Evolutionary conservation across 441 rosid species (phyloP), one percentile per base, ranked within the genome.

Genomic region (Erodium texanum): DNA sequence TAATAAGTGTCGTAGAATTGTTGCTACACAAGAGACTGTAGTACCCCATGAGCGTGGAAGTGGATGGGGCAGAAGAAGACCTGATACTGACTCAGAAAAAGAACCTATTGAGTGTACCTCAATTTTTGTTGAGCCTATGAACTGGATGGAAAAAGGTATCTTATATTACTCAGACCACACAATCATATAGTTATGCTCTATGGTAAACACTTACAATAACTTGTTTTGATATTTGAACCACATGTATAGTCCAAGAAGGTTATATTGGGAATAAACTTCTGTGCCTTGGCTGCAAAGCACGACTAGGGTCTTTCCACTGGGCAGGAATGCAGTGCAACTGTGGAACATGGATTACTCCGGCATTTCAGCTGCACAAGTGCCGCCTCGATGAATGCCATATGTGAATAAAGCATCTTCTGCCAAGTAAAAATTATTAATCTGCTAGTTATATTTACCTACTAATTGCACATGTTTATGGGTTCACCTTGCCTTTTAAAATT

Each of bases 121-220:
- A 18, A 48, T 48, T 14, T 48, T 48, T 3, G 56, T 48, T 3
- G 56, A 48, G 16, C 56, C 56, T 19, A 48, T 48, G 56, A 48
- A 48, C n/a, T 48, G 56, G 56, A 48, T 48, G 56, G 56, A 48
- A 48, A 48, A 48, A 48, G 56, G 56, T 48, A 48, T 15, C 16
- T 4, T 48, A 14, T 48, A 14, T 48, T 2, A 15, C 56, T 14
- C 56, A 15, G 48, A 9, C 48, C 34, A 29, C 34, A 5, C 34
- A 7, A 41, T 12, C 14, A 41, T 41, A 48, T 48, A 4, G 6
- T 14, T 48, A n/a, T 48, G 16, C 5, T 48, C 18, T 48, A 48
- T 15, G 56, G 16, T 48, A 48, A 15, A 48, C n/a, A 48, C 56
- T 48, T 0, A 48, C n/a, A n/a, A n/a, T 48, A 41, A 41, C 48